These are phyloP conservation scores for Fraxinus albicans DNA, from an alignment of 305 asterid genomes.

Conservation along the genomic window DNA sequence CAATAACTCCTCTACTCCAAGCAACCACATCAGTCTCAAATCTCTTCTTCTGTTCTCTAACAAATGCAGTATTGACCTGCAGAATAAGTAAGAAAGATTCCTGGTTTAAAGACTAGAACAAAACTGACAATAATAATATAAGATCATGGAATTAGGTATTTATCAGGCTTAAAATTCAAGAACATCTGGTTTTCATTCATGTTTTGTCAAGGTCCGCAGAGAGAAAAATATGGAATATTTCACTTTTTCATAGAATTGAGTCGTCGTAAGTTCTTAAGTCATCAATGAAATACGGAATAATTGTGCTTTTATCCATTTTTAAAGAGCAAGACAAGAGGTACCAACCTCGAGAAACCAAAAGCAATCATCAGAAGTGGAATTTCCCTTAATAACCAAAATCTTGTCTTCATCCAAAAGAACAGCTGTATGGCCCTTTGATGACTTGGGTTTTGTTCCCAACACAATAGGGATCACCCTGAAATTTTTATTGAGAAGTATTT, in stretches of 20 bases:
- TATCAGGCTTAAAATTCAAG: neutral
- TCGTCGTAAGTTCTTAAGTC: neutral
- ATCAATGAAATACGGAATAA: neutral
- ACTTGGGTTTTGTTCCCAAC: constrained; percentile 70
- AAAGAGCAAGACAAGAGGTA: constrained; percentile 12
- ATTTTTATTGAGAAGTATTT: constrained; percentile 21
- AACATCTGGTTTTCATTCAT: neutral
- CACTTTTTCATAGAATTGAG: neutral
- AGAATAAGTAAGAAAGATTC: constrained; percentile 1
- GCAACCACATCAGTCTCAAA: constrained; percentile 73
- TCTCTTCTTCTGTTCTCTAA: constrained; percentile 55
- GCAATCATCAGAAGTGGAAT: constrained; percentile 55
- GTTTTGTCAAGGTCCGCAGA: neutral
- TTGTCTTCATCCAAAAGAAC: constrained; percentile 52
- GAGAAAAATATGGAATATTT: neutral
- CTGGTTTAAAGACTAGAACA: neutral
- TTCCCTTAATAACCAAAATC: constrained; percentile 56
- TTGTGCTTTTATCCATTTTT: neutral
- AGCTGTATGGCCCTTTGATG: constrained; percentile 62
- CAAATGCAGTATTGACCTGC: constrained; percentile 73
- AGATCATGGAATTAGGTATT: neutral
- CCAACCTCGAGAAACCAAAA: constrained; percentile 94
- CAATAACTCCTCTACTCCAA: constrained; percentile 87
- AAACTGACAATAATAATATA: neutral
- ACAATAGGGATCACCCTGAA: constrained; percentile 63